phyloP scores from a whole-genome alignment of 2,329 filamentous ascomycete genomes.

The Paecilomyces variotii region DNA sequence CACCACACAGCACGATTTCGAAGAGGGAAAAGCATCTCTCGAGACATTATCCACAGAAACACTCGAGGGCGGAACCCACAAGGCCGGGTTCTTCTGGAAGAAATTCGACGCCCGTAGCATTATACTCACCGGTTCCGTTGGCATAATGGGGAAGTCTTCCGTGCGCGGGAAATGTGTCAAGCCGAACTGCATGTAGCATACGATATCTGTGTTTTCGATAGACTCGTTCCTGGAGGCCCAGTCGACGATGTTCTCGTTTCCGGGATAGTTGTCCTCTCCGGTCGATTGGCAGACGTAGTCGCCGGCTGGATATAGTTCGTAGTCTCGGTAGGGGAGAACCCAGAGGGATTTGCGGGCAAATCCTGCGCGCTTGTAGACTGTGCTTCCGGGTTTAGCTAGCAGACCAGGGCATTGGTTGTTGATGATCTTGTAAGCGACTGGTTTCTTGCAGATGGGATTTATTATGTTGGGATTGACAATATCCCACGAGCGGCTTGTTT shows the following conservation, averaged over 20 bases:
- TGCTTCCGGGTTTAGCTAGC: slow-evolving; percentile 68
- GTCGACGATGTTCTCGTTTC: slow-evolving; percentile 36
- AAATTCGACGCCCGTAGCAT: slow-evolving; percentile 53
- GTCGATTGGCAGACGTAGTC: slow-evolving; percentile 54
- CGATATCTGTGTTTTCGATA: slow-evolving; percentile 49
- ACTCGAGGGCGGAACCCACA: slow-evolving; percentile 45
- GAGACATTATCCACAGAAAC: slow-evolving; percentile 18
- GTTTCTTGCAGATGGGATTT: slow-evolving; percentile 78
- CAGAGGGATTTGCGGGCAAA: slow-evolving; percentile 83
- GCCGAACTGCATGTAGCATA: slow-evolving; percentile 51
- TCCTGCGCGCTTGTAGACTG: slow-evolving; percentile 84
- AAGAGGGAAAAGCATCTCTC: slow-evolving; percentile 15
- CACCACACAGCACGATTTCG: neutral
- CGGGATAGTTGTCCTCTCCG: slow-evolving; percentile 8
- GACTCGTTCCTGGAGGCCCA: slow-evolving; percentile 39
- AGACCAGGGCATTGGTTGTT: slow-evolving; percentile 73
- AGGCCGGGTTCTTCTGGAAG: slow-evolving; percentile 50
- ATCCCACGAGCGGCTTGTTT: slow-evolving; percentile 78
- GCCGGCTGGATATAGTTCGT: slow-evolving; percentile 53
- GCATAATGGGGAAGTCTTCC: slow-evolving; percentile 55
- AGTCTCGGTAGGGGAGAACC: slow-evolving; percentile 55
- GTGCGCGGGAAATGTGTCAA: slow-evolving; percentile 45
- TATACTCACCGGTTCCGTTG: slow-evolving; percentile 50
- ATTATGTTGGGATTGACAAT: slow-evolving; percentile 76
- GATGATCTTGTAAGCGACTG: slow-evolving; percentile 80